Evolutionary conservation across 345 rosid species (phyloP), one percentile per base, ranked within the genome.

Genomic region (Anastatica hierochuntica): DNA sequence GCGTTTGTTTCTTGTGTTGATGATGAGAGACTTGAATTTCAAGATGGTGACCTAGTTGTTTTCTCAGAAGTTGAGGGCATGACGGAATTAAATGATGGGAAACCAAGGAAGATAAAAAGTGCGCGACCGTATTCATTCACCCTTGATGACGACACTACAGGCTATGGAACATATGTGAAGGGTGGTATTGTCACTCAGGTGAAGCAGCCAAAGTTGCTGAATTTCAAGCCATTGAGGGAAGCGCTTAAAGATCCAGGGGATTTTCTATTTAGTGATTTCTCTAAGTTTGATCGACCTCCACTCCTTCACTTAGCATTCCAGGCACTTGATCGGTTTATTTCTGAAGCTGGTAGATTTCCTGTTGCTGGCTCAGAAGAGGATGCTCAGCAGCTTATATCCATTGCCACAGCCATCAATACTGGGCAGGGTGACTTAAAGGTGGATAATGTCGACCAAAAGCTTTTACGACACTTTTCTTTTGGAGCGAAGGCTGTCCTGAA

Each of bases 151-250:
- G 98, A 92, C 63, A 80, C 97, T 36, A 54, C 85, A 9, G 66
- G 71, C 34, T 83, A 64, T 49, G 77, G 86, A 34, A 38, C 79
- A 10, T 81, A 92, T 74, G 71, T 73, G 49, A 92, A 75, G 73
- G 98, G 98, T 66, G 98, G 98, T 44, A 92, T 92, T 63, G 98
- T 83, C 17, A 92, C 97, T 42, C 98, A 88, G 71, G 89, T 80
- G 71, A 92, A 92, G 60, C 88, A 79, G 66, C 83, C 97, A 17
- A 92, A 88, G 72, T 72, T 76, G 30, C 72, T 92, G 72, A 81
- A 77, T 39, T 92, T 92, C 64, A 92, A 83, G 76, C 79, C 90
- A 11, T 55, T 92, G 68, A 76, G 82, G 59, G 90, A 92, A 62
- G 98, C 98, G 8, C 75, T 92, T 27, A 76, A 74, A 56, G 80